Evolutionary conservation across 768 basidiomycete genomes (phyloP), one percentile per base, ranked within the genome.

Genomic region (Polyporus arcularius): DNA sequence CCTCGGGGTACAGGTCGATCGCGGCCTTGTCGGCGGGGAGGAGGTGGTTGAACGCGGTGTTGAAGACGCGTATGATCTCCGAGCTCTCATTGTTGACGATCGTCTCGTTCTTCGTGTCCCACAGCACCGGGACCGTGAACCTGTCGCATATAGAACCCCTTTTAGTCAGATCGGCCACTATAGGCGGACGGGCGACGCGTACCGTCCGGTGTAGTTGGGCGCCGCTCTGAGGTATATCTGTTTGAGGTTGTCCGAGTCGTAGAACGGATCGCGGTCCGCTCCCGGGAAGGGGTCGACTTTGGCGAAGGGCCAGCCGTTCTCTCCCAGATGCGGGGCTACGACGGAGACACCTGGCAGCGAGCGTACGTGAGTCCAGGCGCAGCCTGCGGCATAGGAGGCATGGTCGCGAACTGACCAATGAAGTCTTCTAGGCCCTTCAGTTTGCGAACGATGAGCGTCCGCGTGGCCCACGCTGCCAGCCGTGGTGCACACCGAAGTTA

Each of bases 71-170:
- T 69, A 98, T 94, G 71, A 98, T 95, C 76, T 98, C 96, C 2
- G 90, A 87, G 65, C 87, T 89, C 71, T 99, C 96, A 72, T 98
- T 98, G 79, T 94, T 98, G 59, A 99, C 97, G 65, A 98, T 90
- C 42, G 89, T 90, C 47, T 88, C 76, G 45, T 71, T 77, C 73
- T 96, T 92, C 78, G 87, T 96, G 76, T 98, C 97, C 92, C 94
- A 99, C 5, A 99, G 79, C 38, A 94, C 75, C 5, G 95, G 95
- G 9, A 94, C 92, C 2, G 94, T 94, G 79, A 93, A 94, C 41
- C 90, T 74, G 41, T 28, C 16, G 9, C 6, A 35, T 16, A 4
- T 2, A 5, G 1, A 38, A 30, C 11, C 32, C 40, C 18, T 3
- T 1, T 41, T 32, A 52, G 14, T 18, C n/a, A n/a, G n/a, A n/a